Base-by-base conservation (phyloP, 306 rosid species). In the Cucurbita ficifolia region DNA sequence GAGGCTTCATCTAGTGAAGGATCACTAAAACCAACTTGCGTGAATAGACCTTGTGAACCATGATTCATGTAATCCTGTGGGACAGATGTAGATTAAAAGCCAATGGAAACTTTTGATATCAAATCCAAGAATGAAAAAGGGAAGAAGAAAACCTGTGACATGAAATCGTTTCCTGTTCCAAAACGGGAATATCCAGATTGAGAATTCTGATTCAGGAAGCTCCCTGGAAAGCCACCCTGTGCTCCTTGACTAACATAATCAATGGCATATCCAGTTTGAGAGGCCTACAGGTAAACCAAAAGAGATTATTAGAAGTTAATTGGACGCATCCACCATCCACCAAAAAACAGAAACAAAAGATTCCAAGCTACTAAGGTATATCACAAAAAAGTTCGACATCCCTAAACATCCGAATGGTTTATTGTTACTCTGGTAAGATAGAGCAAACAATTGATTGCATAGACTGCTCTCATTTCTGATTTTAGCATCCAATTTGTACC, bases 111-210 rank as follows among this genome's bases (percentile, higher is more conserved):
- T 75, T n/a, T 39, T 60, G 18, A 72, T n/a, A 50, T 57, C 39
- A 73, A 57, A 59, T 53, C 17, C 21, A 38, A 19, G 19, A 19
- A 16, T 19, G 55, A 53, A 53, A 2, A 62, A 21, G 21, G 11
- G 17, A n/a, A 42, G 38, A 38, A 67, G 63, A 77, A 76, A 69
- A 95, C 99, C 97, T 95, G 99, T 73, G 99, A 91, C 97, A 95
- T 89, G 74, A 91, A 95, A 73, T 95, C 99, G 58, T 95, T 95
- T 78, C 97, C 99, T 57, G 91, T 68, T 75, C 98, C 90, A 76
- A 95, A 95, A 76, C 99, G 96, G 67, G 96, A 88, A 85, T 89
- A 95, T 36, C 95, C 96, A 49, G 99, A 89, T 86, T 91, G 99
- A 76, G 99, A 84, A 77, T 87, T 88, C 86, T 95, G 99, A 85